These are phyloP conservation scores for Nitzschia putrida DNA, from an alignment of 108 stramenopile genomes.

Conservation along the genomic window DNA sequence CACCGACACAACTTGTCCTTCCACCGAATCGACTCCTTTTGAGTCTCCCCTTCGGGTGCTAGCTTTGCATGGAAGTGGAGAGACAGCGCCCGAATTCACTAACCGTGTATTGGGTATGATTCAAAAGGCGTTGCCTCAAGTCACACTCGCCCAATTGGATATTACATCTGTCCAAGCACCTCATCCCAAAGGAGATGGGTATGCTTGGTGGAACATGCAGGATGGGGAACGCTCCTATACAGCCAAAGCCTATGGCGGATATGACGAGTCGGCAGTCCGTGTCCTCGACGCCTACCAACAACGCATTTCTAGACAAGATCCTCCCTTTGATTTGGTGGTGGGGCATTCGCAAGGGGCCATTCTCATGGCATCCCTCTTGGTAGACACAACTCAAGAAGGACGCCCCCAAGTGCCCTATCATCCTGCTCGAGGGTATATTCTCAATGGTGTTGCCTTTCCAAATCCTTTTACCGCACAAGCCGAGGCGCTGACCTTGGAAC, in stretches of 20 bases:
- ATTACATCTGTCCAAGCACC: constrained; percentile 39
- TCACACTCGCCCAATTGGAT: constrained; percentile 11
- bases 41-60: constrained; percentile 47
- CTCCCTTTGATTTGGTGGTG: constrained; percentile 60
- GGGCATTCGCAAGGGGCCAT: constrained; percentile 88
- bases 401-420: constrained; percentile 35
- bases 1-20: no score
- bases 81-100: constrained; percentile 53
- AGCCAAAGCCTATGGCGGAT: constrained; percentile 71
- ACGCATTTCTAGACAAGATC: neutral
- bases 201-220: constrained; percentile 82
- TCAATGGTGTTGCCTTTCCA: constrained; percentile 80
- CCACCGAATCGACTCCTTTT: neutral
- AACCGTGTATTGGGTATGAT: constrained; percentile 39
- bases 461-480: constrained; percentile 64
- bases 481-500: constrained; percentile 13
- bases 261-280: constrained; percentile 46
- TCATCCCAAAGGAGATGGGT: constrained; percentile 49
- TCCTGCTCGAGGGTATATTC: constrained; percentile 55
- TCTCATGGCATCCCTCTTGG: constrained; percentile 59
- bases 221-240: constrained; percentile 74
- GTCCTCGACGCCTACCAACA: constrained; percentile 27
- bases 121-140: constrained; percentile 15
- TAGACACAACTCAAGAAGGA: constrained; percentile 8
- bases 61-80: constrained; percentile 84